Base-by-base conservation (phyloP, 495 filamentous ascomycete species). In the Neurospora terricola region DNA sequence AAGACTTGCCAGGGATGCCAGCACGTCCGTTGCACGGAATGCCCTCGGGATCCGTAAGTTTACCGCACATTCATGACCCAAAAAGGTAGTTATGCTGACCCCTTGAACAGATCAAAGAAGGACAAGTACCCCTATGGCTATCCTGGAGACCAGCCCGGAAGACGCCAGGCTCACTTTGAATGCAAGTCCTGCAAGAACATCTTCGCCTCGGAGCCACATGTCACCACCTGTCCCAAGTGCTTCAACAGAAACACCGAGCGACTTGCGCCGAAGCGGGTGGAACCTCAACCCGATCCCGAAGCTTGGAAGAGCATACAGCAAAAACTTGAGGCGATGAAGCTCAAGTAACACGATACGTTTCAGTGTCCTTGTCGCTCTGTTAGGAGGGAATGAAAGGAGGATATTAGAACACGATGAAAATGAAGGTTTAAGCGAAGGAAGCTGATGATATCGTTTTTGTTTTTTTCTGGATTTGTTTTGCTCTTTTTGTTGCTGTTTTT, bases 31-130 rank as follows among this genome's bases (percentile, higher is more conserved):
- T 97, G 95, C 86, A 91, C 89, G 68, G 90, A 88, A 71, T 97
- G 94, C 80, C 93, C 92, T 39, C 80, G 94, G 48, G 90, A 93
- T 73, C 93, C 93, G 91, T 94, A 89, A 81, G 91, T 90, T 70
- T 54, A 18, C 21, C 69, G 54, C 54, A 40, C 42, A 73, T 73
- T 76, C 11, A 34, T 34, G 54, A 34, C 30, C 74, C 38, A 27
- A 37, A n/a, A 62, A 36, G 0, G 37, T 16, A 1, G 11, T 16
- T 37, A 74, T 38, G 54, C 80, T 84, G 77, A 84, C 77, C 68
- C 73, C 38, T 23, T 71, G 5, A 40, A 43, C 78, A 93, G 90
- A 66, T 80, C 90, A 38, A 93, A 92, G 80, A 87, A 88, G 71
- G 83, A 91, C 69, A 93, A 91, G 77, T 92, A 92, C 76, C 90